These are phyloP conservation scores for Hypomyces rosellus DNA, from an alignment of 2,329 filamentous ascomycete genomes.

Conservation along the genomic window DNA sequence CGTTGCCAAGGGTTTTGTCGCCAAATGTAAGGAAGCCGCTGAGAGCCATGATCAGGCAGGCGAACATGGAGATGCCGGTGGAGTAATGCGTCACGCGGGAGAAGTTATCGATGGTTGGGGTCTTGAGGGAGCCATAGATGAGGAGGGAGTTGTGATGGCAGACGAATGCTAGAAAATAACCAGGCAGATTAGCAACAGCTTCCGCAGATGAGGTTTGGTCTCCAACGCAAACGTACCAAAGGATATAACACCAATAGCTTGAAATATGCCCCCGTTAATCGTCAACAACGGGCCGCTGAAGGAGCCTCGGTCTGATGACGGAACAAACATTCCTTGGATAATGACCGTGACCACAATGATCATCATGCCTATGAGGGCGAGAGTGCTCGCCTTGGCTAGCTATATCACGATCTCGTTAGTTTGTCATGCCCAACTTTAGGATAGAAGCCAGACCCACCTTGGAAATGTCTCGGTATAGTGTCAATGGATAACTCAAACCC, in stretches of 20 bases:
- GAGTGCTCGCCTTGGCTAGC: conserved; percentile 91
- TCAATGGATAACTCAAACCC: conserved; percentile 82
- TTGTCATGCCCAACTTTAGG: neutral
- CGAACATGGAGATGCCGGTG: conserved; percentile 82
- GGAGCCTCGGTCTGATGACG: conserved; percentile 63
- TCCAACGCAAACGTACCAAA: conserved; percentile 58
- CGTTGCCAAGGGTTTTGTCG: conserved; percentile 85
- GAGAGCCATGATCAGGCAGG: conserved; percentile 82
- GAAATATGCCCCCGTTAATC: conserved; percentile 85
- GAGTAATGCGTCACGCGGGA: conserved; percentile 89
- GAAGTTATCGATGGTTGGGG: conserved; percentile 93
- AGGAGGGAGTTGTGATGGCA: conserved; percentile 92
- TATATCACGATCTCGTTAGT: conserved; percentile 29
- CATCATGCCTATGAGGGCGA: conserved; percentile 88
- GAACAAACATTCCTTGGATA: conserved; percentile 72
- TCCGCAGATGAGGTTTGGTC: too few species aligned
- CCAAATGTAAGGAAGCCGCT: conserved; percentile 91
- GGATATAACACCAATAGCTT: conserved; percentile 95
- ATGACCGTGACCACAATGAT: conserved; percentile 85
- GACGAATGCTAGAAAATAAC: conserved; percentile 46
- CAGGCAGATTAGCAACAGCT: neutral
- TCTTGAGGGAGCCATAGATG: conserved; percentile 92
- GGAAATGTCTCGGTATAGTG: conserved; percentile 91
- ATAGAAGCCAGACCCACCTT: conserved; percentile 55
- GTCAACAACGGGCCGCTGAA: conserved; percentile 64